Evolutionary conservation across 2,329 filamentous ascomycete genomes (phyloP), one percentile per base, ranked within the genome.

Genomic region (Talaromyces pinophilus): DNA sequence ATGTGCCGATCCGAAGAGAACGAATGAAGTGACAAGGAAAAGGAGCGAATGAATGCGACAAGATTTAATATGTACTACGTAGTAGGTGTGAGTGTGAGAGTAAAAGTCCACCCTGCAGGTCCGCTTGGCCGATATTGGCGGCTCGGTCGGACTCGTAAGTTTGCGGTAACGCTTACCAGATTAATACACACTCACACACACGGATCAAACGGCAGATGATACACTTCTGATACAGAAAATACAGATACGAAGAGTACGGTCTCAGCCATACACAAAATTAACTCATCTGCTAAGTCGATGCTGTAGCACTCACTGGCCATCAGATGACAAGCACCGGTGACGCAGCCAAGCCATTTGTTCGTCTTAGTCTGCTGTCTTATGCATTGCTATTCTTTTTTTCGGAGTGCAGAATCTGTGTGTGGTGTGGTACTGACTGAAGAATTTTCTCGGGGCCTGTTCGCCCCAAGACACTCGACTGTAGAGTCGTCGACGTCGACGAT

Each of bases 131-230:
- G 40, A 42, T 44, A 46, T 15, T 30, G 57, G 57, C 57, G 35
- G 57, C 57, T 44, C 57, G 57, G 57, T 28, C 19, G 33, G 57
- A 28, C 35, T 25, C 22, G 57, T 60, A 60, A 46, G 57, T 46
- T 60, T 38, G 40, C 10, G 22, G 54, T 60, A 42, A 46, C 38
- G 57, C 19, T n/a, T 52, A 30, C 48, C 5, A 28, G 15, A 10
- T 10, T 52, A 30, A 22, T 22, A 25, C 33, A 3, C 10, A 3
- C 19, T 19, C 3, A 35, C 19, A n/a, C 19, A n/a, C n/a, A 25
- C 55, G 33, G 55, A 35, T 19, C 0, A 10, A n/a, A 25, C 55
- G 57, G 57, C 57, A 60, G 22, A n/a, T 17, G 30, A 52, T 15
- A 52, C 48, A 17, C 11, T 22, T 4, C 22, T 22, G 22, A 35